phyloP scores from a whole-genome alignment of 768 basidiomycete genomes.

The Cantharellus cinnabarinus region DNA sequence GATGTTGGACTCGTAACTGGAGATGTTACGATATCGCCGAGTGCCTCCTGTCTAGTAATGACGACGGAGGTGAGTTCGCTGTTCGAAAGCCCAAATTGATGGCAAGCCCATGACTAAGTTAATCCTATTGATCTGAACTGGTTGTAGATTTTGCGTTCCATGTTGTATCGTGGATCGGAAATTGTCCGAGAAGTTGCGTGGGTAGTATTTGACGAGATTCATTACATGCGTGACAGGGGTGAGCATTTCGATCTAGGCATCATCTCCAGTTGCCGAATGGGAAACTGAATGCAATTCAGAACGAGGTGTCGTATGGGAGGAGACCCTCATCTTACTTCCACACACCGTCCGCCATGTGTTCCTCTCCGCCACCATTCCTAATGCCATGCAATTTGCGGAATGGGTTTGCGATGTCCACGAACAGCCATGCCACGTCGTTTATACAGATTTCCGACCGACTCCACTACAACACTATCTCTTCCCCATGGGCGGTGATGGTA shows the following conservation, averaged over 20 bases:
- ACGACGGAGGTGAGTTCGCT: conserved; percentile 70
- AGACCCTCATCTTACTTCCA: conserved; percentile 92
- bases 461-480: conserved; percentile 97
- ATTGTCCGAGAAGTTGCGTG: conserved; percentile 99
- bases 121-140: neutral
- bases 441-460: conserved; percentile 96
- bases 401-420: conserved; percentile 97
- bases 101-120: neutral
- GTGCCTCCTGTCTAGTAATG: conserved; percentile 95
- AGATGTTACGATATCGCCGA: conserved; percentile 96
- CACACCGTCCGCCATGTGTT: conserved; percentile 95
- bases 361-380: conserved; percentile 95
- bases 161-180: conserved; percentile 97
- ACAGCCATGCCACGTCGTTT: conserved; percentile 97
- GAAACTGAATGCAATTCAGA: conserved; percentile 22
- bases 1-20: conserved; percentile 99
- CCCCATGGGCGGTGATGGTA: conserved; percentile 89
- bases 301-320: conserved; percentile 98
- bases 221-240: conserved; percentile 96
- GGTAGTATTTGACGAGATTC: conserved; percentile 99
- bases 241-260: neutral
- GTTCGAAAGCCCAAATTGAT: neutral
- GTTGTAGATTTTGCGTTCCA: conserved; percentile 80
- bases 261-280: too few relatives aligned
- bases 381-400: conserved; percentile 98